Evolutionary conservation across 306 rosid genomes (phyloP), one percentile per base, ranked within the genome.

Genomic region (Styphnolobium japonicum): DNA sequence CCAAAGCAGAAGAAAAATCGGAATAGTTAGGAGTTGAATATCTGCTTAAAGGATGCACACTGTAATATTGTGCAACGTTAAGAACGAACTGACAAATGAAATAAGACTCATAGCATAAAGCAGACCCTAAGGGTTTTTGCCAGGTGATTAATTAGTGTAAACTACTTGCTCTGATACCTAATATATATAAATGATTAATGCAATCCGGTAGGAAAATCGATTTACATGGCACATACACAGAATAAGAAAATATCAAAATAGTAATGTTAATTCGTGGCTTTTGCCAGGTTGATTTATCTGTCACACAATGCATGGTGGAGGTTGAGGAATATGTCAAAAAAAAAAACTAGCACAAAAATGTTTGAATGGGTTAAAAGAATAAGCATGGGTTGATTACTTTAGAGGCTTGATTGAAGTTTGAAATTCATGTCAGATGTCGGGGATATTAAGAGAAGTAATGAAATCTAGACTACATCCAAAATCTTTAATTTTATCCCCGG

Each of bases 91-190:
- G 19, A 81, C 52, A 39, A 6, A 33, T n/a, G n/a, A n/a, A n/a
- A n/a, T n/a, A n/a, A n/a, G n/a, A n/a, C 22, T 57, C 75, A 75
- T 23, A 75, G 18, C 65, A 48, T 52, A 78, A 22, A 67, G 71
- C 27, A 60, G 65, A 57, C 31, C 3, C 4, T 57, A 7, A 14
- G 55, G 37, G 58, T 51, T 39, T 75, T 69, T 37, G 25, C 16
- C 19, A 40, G 5, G 23, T 6, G 46, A 42, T 37, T 69, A 75
- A 57, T 34, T 12, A 64, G 40, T 18, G 43, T 9, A 55, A 62
- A 78, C 36, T 15, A 29, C 18, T 43, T 21, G 22, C n/a, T 25
- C 16, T 31, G 33, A 62, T 39, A 75, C 31, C 53, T 31, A 57
- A 43, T 27, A 34, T 22, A 22, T 43, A 58, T 22, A 31, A 29